A percentile compares a stretch with the other conserved stretches of the same genome.
Evolutionary conservation across 495 filamentous ascomycete species (phyloP).

Genomic region (Penicillium parvum): DNA sequence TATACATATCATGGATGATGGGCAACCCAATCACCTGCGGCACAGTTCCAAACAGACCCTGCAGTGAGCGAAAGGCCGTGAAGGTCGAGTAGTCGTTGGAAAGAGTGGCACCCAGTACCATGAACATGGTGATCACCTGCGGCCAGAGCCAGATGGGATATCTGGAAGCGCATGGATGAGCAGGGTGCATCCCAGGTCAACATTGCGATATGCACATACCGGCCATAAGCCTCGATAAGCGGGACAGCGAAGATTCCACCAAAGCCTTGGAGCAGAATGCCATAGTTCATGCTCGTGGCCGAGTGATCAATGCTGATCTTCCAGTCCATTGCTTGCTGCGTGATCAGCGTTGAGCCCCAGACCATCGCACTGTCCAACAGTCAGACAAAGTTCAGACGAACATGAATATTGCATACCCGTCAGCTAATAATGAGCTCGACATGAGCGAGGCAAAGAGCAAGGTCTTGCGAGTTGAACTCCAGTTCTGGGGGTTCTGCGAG

Average conservation of each 20-base stretch:
- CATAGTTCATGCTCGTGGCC: slow-evolving; percentile 44
- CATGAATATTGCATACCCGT: slow-evolving; percentile 27
- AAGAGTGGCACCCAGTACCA: slow-evolving; percentile 44
- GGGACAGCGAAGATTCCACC: slow-evolving; percentile 51
- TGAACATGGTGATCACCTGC: slow-evolving; percentile 43
- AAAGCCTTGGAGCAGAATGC: slow-evolving; percentile 49
- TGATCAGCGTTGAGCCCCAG: slow-evolving; percentile 47
- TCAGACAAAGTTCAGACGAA: slow-evolving; percentile 12
- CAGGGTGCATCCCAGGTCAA: background rate
- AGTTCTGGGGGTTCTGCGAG: slow-evolving; percentile 22
- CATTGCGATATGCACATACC: slow-evolving; percentile 21
- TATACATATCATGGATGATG: slow-evolving; percentile 46
- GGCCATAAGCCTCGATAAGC: slow-evolving; percentile 45
- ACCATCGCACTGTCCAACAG: slow-evolving; percentile 38
- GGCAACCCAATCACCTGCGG: slow-evolving; percentile 45
- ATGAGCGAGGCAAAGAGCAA: slow-evolving; percentile 34
- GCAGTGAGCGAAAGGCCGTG: slow-evolving; percentile 48
- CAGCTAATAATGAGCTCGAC: slow-evolving; percentile 34
- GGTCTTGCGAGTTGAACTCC: slow-evolving; percentile 27
- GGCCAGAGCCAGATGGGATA: slow-evolving; percentile 51
- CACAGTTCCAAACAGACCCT: slow-evolving; percentile 46
- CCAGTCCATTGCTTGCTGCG: slow-evolving; percentile 46
- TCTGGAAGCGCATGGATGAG: slow-evolving; percentile 17
- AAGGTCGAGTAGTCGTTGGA: slow-evolving; percentile 43
- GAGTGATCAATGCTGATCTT: slow-evolving; percentile 38